Percentiles rank a stretch among this genome's conserved stretches.
Conservation (phyloP, 805 yeast species). For the Diddensiella transvaalensis region DNA sequence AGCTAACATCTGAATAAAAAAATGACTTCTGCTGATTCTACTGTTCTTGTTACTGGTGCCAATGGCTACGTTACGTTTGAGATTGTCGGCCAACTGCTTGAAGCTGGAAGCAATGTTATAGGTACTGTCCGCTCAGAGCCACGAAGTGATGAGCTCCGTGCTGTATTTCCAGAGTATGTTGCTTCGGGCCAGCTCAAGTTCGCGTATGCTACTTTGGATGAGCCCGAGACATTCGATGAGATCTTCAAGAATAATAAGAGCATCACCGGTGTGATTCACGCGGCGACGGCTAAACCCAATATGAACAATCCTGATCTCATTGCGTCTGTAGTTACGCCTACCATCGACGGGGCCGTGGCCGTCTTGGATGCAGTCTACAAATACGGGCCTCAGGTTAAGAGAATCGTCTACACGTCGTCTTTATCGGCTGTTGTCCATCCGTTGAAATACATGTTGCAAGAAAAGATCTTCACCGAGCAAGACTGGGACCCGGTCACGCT, state of each 20-base stretch:
- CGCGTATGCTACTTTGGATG: background rate
- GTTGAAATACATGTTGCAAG: conserved; percentile 28
- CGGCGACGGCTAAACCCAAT: conserved; percentile 30
- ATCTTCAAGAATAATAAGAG: conserved; percentile 36
- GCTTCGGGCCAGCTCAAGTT: background rate
- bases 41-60: background rate
- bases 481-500: conserved; percentile 38
- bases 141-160: conserved; percentile 30
- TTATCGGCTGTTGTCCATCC: conserved; percentile 24
- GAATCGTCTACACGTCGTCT: conserved; percentile 47
- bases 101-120: background rate
- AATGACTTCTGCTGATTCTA: background rate
- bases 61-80: background rate
- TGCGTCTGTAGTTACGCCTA: conserved; percentile 40
- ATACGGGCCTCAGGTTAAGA: conserved; percentile 38
- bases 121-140: conserved; percentile 45
- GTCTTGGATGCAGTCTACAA: conserved; percentile 39
- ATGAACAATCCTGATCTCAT: conserved; percentile 36
- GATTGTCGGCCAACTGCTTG: background rate
- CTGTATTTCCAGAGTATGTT: background rate
- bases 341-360: conserved; percentile 44
- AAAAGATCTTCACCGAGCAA: conserved; percentile 28
- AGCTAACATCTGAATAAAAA: no score
- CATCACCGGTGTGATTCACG: conserved; percentile 28
- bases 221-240: conserved; percentile 29